Percentiles rank a stretch among this genome's conserved stretches.
Conservation (phyloP, 305 asterid genomes). For the Plantago lanceolata region DNA sequence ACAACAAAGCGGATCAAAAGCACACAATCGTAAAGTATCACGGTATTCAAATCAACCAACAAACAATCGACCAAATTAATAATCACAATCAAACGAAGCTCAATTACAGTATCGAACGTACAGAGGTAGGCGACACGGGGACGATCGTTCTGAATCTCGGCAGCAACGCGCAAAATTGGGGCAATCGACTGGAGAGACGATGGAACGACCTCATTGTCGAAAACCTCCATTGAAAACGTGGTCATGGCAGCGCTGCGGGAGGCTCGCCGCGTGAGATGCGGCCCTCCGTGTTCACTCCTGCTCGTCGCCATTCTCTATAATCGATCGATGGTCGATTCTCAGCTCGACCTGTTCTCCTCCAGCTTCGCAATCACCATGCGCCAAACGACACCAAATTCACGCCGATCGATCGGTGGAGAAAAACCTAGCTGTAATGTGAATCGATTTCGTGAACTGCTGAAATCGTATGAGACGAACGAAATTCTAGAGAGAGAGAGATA, state of each 20-base stretch:
- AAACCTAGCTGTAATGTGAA: background rate
- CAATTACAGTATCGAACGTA: conserved; percentile 27
- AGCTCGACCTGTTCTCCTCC: conserved; percentile 4
- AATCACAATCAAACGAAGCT: background rate
- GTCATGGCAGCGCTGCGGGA: conserved; percentile 91
- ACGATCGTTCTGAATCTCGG: conserved; percentile 73
- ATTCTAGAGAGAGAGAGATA: background rate
- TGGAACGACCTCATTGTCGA: conserved; percentile 97
- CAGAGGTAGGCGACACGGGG: conserved; percentile 98
- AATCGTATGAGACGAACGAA: no score
- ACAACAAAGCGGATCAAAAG: background rate
- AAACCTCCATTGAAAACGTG: conserved; percentile 86
- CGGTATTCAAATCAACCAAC: background rate
- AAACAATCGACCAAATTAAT: background rate
- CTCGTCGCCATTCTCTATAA: conserved; percentile 37
- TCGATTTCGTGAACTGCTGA: background rate
- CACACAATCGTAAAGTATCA: background rate
- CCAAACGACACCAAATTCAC: background rate
- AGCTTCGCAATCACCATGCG: background rate
- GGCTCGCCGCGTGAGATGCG: conserved; percentile 66
- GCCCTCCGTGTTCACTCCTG: conserved; percentile 31
- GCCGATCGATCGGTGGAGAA: background rate
- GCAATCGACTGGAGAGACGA: conserved; percentile 89
- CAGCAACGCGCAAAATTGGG: conserved; percentile 89
- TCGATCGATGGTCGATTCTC: conserved; percentile 13